Evolutionary conservation across 768 basidiomycete genomes (phyloP).

Genomic region (Xerocomus potaroensis): DNA sequence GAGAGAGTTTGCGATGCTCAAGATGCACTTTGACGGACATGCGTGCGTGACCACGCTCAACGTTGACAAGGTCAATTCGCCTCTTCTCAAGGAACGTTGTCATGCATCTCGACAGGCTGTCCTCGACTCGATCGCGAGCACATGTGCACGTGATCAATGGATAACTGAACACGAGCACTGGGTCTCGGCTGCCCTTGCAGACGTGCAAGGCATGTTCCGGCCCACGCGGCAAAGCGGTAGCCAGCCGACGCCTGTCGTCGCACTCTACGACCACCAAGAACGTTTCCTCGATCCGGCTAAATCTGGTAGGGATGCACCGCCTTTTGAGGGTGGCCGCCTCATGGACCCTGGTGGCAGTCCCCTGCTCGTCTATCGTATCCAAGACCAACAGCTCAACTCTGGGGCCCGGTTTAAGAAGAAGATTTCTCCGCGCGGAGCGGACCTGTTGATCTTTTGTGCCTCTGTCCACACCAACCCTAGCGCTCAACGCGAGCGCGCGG

Average conservation of each 20-base stretch:
- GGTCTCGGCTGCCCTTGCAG: conserved; percentile 17
- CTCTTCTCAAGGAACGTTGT: conserved; percentile 25
- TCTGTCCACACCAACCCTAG: conserved; percentile 4
- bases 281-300: background rate
- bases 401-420: conserved; percentile 25
- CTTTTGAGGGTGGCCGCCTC: conserved; percentile 19
- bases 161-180: conserved; percentile 16
- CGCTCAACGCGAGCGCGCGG: conserved; percentile 11
- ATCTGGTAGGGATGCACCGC: conserved; percentile 9
- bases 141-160: conserved; percentile 25
- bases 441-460: conserved; percentile 24
- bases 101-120: conserved; percentile 22
- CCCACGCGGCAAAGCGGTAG: conserved; percentile 4
- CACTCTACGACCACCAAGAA: conserved; percentile 22
- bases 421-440: conserved; percentile 17
- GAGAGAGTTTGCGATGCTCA: conserved; percentile 23
- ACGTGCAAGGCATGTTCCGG: conserved; percentile 23
- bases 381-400: conserved; percentile 18
- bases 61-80: conserved; percentile 26
- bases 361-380: conserved; percentile 18
- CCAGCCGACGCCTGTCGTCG: conserved; percentile 17
- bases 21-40: conserved; percentile 33
- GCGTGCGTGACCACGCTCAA: conserved; percentile 39
- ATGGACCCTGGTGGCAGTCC: conserved; percentile 18
- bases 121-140: conserved; percentile 15